These are phyloP conservation scores for Entophlyctis luteolus DNA, from an alignment of 192 early-diverging fungal genomes.

Conservation along the genomic window DNA sequence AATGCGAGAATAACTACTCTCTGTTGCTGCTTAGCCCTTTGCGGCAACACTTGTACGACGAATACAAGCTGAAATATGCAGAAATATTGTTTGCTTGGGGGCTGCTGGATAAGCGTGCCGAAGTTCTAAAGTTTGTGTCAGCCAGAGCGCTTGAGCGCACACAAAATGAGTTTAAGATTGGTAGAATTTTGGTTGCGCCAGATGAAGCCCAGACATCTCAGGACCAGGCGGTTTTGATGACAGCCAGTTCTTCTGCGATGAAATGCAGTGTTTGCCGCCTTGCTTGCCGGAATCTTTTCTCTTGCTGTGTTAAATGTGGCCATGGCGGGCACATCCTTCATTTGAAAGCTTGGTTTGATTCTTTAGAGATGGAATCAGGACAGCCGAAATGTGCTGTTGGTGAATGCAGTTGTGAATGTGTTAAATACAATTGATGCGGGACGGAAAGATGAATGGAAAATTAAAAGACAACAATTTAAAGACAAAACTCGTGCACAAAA, in stretches of 20 bases:
- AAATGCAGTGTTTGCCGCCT: slow-evolving; percentile 16
- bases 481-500: too few relatives aligned
- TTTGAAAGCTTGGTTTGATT: slow-evolving; percentile 10
- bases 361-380: neutral
- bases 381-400: slow-evolving; percentile 5
- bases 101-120: slow-evolving; percentile 4
- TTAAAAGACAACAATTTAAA: too few relatives aligned
- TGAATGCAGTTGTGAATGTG: slow-evolving; percentile 14
- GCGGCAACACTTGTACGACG: neutral
- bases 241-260: neutral
- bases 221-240: neutral
- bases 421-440: too few relatives aligned
- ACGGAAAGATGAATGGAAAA: too few relatives aligned
- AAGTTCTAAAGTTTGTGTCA: neutral
- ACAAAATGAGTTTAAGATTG: neutral
- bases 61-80: slow-evolving; percentile 12
- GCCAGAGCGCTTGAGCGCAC: neutral
- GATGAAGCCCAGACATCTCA: neutral
- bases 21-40: neutral
- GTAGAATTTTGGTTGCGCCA: neutral
- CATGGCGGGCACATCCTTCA: slow-evolving; percentile 19
- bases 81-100: slow-evolving; percentile 21
- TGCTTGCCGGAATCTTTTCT: slow-evolving; percentile 2
- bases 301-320: slow-evolving; percentile 13
- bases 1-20: neutral